Conservation (phyloP, 257 asterid genomes). For the Capsicum pubescens region DNA sequence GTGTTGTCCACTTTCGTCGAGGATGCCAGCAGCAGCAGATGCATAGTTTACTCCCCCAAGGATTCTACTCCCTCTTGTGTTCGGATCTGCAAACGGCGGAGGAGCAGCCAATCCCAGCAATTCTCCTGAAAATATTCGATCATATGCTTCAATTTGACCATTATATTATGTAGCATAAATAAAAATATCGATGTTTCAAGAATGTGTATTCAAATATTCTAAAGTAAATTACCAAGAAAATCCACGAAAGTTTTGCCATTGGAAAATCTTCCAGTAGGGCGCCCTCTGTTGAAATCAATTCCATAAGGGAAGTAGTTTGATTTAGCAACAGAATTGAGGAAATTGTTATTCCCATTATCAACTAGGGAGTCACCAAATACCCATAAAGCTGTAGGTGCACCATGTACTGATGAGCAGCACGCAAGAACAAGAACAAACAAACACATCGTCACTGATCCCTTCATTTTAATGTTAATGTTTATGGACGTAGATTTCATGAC, state of each 20-base stretch:
- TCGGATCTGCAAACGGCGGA: slow-evolving; percentile 81
- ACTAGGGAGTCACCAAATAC: slow-evolving; percentile 89
- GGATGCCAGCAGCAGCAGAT: slow-evolving; percentile 95
- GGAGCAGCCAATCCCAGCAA: slow-evolving; percentile 77
- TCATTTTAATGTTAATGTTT: background rate
- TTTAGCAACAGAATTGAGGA: slow-evolving; percentile 76
- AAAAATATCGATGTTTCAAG: too few relatives aligned
- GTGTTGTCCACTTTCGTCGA: slow-evolving; percentile 84
- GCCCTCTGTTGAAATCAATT: slow-evolving; percentile 54
- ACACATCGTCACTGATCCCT: background rate
- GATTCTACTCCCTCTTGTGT: slow-evolving; percentile 62
- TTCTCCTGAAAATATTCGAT: slow-evolving; percentile 49
- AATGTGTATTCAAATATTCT: background rate
- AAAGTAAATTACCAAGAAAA: slow-evolving; percentile 56
- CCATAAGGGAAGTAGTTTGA: slow-evolving; percentile 89
- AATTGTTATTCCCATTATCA: slow-evolving; percentile 85
- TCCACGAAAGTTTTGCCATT: slow-evolving; percentile 79
- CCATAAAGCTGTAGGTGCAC: slow-evolving; percentile 58
- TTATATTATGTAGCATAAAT: background rate
- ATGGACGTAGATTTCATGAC: background rate
- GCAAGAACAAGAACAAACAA: background rate
- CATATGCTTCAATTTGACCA: background rate
- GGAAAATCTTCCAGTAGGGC: slow-evolving; percentile 73
- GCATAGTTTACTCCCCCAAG: slow-evolving; percentile 87
- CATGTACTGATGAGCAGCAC: slow-evolving; percentile 11